phyloP scores from a whole-genome alignment of 1,284 basidiomycete genomes.

The Malassezia pachydermatis region DNA sequence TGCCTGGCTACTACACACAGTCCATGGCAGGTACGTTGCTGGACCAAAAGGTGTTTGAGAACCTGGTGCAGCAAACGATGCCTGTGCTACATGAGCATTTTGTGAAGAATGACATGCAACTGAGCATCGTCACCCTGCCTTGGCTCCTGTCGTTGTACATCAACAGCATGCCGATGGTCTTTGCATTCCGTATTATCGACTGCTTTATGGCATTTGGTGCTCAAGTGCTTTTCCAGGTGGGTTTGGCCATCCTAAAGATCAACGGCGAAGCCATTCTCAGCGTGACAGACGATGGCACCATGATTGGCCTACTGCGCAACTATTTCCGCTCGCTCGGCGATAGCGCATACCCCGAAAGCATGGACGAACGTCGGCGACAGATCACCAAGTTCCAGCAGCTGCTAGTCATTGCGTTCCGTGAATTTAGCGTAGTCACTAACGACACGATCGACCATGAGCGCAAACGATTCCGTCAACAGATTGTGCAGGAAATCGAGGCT shows the following conservation, averaged over 20 bases:
- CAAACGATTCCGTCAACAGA: constrained; percentile 73
- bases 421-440: constrained; percentile 90
- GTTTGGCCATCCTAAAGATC: constrained; percentile 88
- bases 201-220: constrained; percentile 99
- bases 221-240: constrained; percentile 93
- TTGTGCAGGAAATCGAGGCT: constrained; percentile 83
- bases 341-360: constrained; percentile 81
- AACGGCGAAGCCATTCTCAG: constrained; percentile 90
- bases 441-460: constrained; percentile 85
- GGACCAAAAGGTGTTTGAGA: constrained; percentile 94
- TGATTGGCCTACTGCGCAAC: constrained; percentile 60
- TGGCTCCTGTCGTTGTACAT: constrained; percentile 89
- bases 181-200: constrained; percentile 95
- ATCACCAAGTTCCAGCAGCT: constrained; percentile 98
- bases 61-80: constrained; percentile 69
- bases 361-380: constrained; percentile 77
- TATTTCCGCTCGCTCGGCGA: constrained; percentile 91
- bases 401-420: constrained; percentile 54
- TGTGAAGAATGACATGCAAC: constrained; percentile 78
- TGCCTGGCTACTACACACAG: constrained; percentile 97
- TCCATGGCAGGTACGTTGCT: constrained; percentile 98
- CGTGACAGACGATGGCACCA: constrained; percentile 92
- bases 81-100: constrained; percentile 87
- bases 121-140: constrained; percentile 89
- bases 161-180: constrained; percentile 98